Evolutionary conservation across 1,284 basidiomycete species (phyloP).

Genomic region (Sanguinoderma infundibulare): DNA sequence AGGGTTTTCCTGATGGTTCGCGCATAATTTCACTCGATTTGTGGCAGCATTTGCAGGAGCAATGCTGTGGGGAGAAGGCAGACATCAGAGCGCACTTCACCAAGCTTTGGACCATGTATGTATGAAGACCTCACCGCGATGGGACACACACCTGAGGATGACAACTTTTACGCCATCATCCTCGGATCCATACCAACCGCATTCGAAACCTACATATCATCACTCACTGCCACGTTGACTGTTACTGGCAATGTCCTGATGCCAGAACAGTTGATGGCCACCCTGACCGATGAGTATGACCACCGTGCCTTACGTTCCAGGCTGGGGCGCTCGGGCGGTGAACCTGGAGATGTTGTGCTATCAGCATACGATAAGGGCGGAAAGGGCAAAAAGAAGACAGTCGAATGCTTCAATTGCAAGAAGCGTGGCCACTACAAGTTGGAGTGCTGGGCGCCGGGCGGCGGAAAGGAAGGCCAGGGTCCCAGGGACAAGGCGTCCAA

Average conservation of each 20-base stretch:
- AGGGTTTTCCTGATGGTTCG: no score
- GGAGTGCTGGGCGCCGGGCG: constrained; percentile 35
- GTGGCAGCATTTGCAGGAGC: constrained; percentile 22
- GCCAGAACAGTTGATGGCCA: constrained; percentile 18
- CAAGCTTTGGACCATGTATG: constrained; percentile 20
- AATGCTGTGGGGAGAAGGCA: constrained; percentile 19
- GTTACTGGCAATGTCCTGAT: constrained; percentile 12
- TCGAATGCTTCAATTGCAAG: constrained; percentile 31
- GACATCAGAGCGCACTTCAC: constrained; percentile 27
- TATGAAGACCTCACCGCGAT: constrained; percentile 27
- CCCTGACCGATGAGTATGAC: constrained; percentile 23
- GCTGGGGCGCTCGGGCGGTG: background rate
- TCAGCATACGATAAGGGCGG: constrained; percentile 6
- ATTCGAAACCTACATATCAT: constrained; percentile 11
- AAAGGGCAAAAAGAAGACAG: constrained; percentile 17
- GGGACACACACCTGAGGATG: constrained; percentile 9
- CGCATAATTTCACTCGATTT: constrained; percentile 27
- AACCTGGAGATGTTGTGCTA: constrained; percentile 9
- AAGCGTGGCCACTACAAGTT: constrained; percentile 28
- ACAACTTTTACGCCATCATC: background rate
- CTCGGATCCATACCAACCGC: constrained; percentile 22
- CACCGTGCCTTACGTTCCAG: constrained; percentile 8
- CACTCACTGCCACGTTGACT: constrained; percentile 9
- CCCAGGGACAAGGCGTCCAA: constrained; percentile 19
- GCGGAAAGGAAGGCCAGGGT: constrained; percentile 30